Percentiles rank a stretch among this genome's conserved stretches.
Conservation (phyloP, 2,329 filamentous ascomycete species). For the Periconia digitata region DNA sequence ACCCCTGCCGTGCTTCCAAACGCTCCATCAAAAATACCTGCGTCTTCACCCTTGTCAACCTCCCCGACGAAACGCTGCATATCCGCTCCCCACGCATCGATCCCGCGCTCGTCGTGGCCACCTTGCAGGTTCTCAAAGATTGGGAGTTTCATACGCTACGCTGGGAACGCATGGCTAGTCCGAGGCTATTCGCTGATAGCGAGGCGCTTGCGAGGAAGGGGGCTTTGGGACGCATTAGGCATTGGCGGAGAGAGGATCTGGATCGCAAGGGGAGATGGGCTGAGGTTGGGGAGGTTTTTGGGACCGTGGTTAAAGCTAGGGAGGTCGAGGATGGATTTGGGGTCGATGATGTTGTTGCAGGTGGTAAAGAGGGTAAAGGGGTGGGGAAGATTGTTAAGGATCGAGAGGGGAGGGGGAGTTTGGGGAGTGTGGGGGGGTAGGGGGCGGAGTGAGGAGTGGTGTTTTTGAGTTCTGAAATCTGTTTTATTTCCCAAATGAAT, state of each 20-base stretch:
- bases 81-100: slow-evolving; percentile 28
- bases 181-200: slow-evolving; percentile 19
- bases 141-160: slow-evolving; percentile 33
- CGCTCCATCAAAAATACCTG: slow-evolving; percentile 19
- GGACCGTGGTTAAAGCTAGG: slow-evolving; percentile 11
- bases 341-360: no score
- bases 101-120: slow-evolving; percentile 30
- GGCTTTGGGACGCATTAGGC: slow-evolving; percentile 25
- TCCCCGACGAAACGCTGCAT: slow-evolving; percentile 33
- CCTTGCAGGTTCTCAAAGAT: slow-evolving; percentile 36
- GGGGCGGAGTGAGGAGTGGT: no score
- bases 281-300: slow-evolving; percentile 9
- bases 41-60: slow-evolving; percentile 20
- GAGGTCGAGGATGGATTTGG: neutral
- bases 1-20: slow-evolving; percentile 15
- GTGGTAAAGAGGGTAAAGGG: no score
- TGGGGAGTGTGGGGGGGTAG: no score
- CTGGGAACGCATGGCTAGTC: slow-evolving; percentile 20
- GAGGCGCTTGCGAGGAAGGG: slow-evolving; percentile 23
- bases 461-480: no score
- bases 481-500: no score
- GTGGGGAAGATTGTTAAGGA: no score
- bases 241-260: slow-evolving; percentile 26
- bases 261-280: slow-evolving; percentile 7
- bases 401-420: no score